Evolutionary conservation across 345 rosid species (phyloP), one percentile per base, ranked within the genome.

Genomic region (Corchorus olitorius): DNA sequence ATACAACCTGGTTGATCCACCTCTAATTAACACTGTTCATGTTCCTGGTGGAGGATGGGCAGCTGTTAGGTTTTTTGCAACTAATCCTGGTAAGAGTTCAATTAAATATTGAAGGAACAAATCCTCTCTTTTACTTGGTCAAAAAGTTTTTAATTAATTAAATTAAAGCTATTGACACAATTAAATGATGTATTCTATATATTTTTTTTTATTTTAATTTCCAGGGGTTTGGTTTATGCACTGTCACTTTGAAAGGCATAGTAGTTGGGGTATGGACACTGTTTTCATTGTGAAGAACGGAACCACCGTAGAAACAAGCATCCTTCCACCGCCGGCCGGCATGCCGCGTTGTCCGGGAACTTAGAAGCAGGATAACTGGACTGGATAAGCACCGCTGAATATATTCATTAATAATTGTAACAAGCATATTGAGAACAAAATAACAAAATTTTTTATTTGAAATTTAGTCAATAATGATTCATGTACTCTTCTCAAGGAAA

Each of bases 141-240:
- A 9, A 0, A 14, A 20, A 68, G 7, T 68, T 55, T 0, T 16
- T 55, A 12, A 12, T 6, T 55, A 55, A 5, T 48, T 35, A 27
- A 46, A 13, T 75, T 5, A 55, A 3, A 41, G 14, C 20, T 19
- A 67, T 2, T 66, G 0, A 60, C 13, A 54, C 16, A 3, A 54
- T 27, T 27, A 27, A 27, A 65, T 41, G 12, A 27, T 17, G 15
- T 35, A 12, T 22, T 27, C 27, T 27, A 27, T 27, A 0, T 27
- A 43, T 34, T 4, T 34, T 75, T 22, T 76, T 53, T 9, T n/a
- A n/a, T n/a, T n/a, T n/a, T n/a, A n/a, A n/a, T n/a, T n/a, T n/a
- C n/a, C 73, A 83, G 83, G 86, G 5, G 76, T 81, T 0, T 83
- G 83, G 86, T 69, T 77, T 33, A 67, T 78, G 83, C 85, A 83